Conservation (phyloP, 2,329 filamentous ascomycete genomes). For the Colletotrichum euphorbiae region DNA sequence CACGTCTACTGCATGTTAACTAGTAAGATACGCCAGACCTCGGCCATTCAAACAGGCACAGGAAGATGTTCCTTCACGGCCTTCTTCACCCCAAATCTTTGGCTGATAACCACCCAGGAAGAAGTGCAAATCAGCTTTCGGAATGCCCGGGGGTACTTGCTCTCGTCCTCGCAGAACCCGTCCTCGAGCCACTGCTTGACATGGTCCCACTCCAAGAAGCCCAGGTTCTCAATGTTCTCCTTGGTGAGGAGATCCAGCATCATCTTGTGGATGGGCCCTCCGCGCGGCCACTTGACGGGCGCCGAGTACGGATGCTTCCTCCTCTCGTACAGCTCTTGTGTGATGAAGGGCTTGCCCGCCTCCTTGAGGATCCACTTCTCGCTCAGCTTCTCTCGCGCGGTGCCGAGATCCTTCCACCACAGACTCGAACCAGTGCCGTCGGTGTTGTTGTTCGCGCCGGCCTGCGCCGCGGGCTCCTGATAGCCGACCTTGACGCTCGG, state of each 20-base stretch:
- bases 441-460: not conserved
- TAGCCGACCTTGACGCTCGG: conserved; percentile 46
- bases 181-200: conserved; percentile 49
- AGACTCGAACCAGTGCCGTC: conserved; percentile 51
- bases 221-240: conserved; percentile 52
- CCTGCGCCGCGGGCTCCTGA: conserved; percentile 9
- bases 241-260: conserved; percentile 48
- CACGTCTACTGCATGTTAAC: too few species aligned
- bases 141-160: conserved; percentile 45
- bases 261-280: conserved; percentile 56
- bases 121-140: conserved; percentile 27
- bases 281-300: conserved; percentile 53
- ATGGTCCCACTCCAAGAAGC: conserved; percentile 54
- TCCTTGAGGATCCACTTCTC: conserved; percentile 66
- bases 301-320: conserved; percentile 64
- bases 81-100: conserved; percentile 36
- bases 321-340: conserved; percentile 61
- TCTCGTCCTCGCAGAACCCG: conserved; percentile 53
- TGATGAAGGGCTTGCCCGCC: conserved; percentile 51
- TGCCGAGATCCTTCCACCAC: conserved; percentile 46
- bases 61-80: not conserved
- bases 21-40: too few species aligned
- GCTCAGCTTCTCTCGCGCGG: conserved; percentile 44
- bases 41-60: too few species aligned
- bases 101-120: conserved; percentile 29